These are phyloP conservation scores for Flaveria ramosissima DNA, from an alignment of 129 eudicot species.

Conservation along the genomic window DNA sequence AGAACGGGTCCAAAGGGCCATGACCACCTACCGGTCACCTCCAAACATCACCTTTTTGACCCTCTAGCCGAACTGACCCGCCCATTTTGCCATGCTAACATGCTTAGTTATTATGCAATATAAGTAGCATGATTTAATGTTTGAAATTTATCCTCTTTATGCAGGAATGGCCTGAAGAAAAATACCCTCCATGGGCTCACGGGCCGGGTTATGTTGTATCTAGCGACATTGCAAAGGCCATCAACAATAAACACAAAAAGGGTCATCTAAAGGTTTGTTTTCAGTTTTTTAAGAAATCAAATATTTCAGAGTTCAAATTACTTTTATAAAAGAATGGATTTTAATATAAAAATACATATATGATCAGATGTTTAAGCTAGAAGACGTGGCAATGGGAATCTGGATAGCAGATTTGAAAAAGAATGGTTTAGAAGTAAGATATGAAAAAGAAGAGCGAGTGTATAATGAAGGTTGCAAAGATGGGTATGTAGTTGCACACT, in stretches of 20 bases:
- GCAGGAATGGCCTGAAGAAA: conserved; percentile 87
- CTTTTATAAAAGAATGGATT: background rate
- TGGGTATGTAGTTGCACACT: conserved; percentile 93
- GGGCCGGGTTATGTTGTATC: conserved; percentile 96
- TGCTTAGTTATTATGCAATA: background rate
- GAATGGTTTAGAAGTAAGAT: conserved; percentile 67
- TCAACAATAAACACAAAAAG: conserved; percentile 63
- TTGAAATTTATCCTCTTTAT: conserved; percentile 10
- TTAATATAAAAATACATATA: background rate
- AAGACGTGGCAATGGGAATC: conserved; percentile 97
- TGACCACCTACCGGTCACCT: background rate
- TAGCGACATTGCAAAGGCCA: conserved; percentile 72
- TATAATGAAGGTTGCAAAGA: conserved; percentile 82
- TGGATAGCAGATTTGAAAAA: conserved; percentile 83
- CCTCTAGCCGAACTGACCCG: background rate
- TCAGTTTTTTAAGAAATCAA: background rate
- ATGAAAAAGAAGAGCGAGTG: conserved; percentile 66
- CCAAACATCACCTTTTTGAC: background rate
- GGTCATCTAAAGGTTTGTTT: conserved; percentile 69
- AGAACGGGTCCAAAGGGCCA: background rate
- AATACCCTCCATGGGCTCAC: conserved; percentile 95
- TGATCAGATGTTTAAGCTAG: conserved; percentile 82
- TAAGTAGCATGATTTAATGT: background rate
- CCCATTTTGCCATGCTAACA: background rate
- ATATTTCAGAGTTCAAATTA: background rate